Evolutionary conservation across 805 yeast genomes (phyloP).

Genomic region (Candida saitoana): DNA sequence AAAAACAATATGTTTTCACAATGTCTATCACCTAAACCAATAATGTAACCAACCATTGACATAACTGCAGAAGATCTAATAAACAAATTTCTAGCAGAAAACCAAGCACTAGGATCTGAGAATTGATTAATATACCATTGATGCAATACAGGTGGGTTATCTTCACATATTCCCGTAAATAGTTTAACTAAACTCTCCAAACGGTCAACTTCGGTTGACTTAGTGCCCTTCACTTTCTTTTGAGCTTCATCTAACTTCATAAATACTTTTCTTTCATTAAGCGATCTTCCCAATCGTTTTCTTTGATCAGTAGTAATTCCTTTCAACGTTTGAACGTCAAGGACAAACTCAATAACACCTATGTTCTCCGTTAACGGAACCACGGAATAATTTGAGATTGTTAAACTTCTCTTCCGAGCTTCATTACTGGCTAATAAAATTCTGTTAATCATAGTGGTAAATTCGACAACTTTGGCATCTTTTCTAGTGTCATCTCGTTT

Average conservation of each 20-base stretch:
- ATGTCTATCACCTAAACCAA: constrained; percentile 96
- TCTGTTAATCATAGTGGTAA: constrained; percentile 81
- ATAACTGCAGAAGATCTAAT: constrained; percentile 86
- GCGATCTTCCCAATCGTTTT: constrained; percentile 20
- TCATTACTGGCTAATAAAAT: constrained; percentile 63
- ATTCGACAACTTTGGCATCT: constrained; percentile 90
- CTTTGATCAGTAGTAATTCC: constrained; percentile 25
- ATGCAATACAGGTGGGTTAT: constrained; percentile 67
- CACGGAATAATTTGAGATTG: constrained; percentile 80
- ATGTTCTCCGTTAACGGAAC: constrained; percentile 79
- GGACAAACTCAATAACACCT: constrained; percentile 73
- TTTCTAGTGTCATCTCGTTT: constrained; percentile 92
- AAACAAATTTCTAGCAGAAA: constrained; percentile 67
- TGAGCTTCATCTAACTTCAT: constrained; percentile 30
- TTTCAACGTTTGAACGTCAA: constrained; percentile 35
- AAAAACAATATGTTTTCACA: constrained; percentile 83
- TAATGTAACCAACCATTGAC: constrained; percentile 93
- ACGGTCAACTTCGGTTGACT: constrained; percentile 9
- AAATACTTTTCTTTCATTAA: constrained; percentile 26
- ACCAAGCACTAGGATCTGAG: constrained; percentile 89
- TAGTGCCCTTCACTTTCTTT: constrained; percentile 15
- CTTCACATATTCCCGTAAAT: constrained; percentile 24
- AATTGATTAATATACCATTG: constrained; percentile 87
- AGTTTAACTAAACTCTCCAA: constrained; percentile 16
- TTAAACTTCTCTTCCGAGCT: constrained; percentile 66